Evolutionary conservation across 306 rosid species (phyloP), one percentile per base, ranked within the genome.

Genomic region (Cucumis melo): DNA sequence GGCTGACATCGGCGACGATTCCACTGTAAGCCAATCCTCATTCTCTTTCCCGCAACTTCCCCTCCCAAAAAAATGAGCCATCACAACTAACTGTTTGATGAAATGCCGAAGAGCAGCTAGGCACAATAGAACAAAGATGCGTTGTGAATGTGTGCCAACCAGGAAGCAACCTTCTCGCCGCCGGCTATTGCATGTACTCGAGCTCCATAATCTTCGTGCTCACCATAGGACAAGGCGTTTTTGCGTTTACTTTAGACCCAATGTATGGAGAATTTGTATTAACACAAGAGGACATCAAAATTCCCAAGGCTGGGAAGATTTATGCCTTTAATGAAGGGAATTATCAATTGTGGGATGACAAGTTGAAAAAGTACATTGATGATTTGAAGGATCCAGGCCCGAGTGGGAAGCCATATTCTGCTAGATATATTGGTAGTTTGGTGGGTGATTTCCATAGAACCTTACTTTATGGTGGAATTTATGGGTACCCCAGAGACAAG

Each of bases 141-240:
- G 39, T 95, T 8, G 96, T 92, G 86, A 95, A 80, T 63, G 99
- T 90, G 80, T 95, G 99, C 81, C 99, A 95, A 76, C 99, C 99
- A 4, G 99, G 99, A 65, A 95, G 87, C 87, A 95, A 95, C 87
- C 87, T 94, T 13, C 96, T 94, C 12, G 96, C 99, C n/a, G 92
- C 99, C 7, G 99, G 99, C 42, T 95, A 95, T 86, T 95, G 99
- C 92, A 92, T 95, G 98, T 92, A 95, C 72, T 95, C 99, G 0
- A 95, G 99, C 85, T 95, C 99, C 14, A 36, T 95, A 14, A 92
- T 95, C 83, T 95, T 95, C 65, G 98, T 92, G 57, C 86, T 95
- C 38, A 92, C 99, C 29, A 70, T 95, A 17, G 99, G 99, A 56
- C 81, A 85, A 5, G 99, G 99, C 27, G 99, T 95, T 0, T 95